These are phyloP conservation scores for Skeletonema potamos DNA, from an alignment of 108 stramenopile genomes.

Conservation along the genomic window DNA sequence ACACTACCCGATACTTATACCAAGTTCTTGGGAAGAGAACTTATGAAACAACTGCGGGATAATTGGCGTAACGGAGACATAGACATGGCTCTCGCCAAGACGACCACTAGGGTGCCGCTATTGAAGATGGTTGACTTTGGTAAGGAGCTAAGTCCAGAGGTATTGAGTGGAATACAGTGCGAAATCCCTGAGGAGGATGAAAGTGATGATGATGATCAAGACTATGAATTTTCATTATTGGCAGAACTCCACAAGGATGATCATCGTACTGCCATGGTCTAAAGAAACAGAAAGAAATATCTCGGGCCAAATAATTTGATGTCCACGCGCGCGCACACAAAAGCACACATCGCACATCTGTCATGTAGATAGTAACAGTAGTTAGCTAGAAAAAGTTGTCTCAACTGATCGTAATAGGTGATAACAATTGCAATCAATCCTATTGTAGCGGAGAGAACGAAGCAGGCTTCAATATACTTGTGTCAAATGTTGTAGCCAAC, in stretches of 20 bases:
- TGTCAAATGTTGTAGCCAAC: constrained; percentile 57
- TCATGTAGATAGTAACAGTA: constrained; percentile 4
- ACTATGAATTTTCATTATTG: constrained; percentile 41
- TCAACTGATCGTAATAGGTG: background rate
- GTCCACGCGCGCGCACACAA: background rate
- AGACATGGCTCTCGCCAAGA: constrained; percentile 76
- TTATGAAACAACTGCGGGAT: constrained; percentile 75
- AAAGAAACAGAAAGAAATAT: background rate
- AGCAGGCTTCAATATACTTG: constrained; percentile 55
- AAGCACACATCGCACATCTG: constrained; percentile 1
- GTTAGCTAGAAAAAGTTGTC: constrained; percentile 1
- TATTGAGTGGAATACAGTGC: constrained; percentile 18
- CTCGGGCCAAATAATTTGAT: background rate
- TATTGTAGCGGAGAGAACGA: constrained; percentile 48
- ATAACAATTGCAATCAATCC: background rate
- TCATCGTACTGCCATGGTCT: constrained; percentile 45
- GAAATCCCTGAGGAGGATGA: constrained; percentile 23
- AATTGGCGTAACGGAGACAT: constrained; percentile 75
- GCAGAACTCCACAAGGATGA: constrained; percentile 49
- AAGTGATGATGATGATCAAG: constrained; percentile 31
- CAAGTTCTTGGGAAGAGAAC: constrained; percentile 61
- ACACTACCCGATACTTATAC: constrained; percentile 77
- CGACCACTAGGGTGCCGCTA: constrained; percentile 63
- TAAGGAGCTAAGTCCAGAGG: constrained; percentile 43
- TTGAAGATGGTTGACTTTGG: constrained; percentile 77